These are phyloP conservation scores for Trypanosoma cruzi DNA, from an alignment of 208 protist species.

Conservation along the genomic window DNA sequence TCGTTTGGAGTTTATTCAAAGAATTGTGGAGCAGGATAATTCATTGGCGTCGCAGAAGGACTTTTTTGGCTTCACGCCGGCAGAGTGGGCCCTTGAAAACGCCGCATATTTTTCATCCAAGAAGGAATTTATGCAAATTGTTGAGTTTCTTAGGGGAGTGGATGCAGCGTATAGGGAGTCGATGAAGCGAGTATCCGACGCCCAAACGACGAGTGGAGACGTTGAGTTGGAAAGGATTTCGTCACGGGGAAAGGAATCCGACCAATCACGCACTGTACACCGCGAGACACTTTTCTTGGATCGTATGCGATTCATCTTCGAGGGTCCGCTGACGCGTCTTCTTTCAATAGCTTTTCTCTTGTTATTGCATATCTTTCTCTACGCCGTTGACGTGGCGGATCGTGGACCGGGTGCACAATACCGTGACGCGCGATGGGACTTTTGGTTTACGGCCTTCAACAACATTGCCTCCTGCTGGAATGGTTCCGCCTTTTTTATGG, in stretches of 20 bases:
- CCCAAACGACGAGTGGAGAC: too few species aligned
- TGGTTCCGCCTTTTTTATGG: constrained; percentile 47
- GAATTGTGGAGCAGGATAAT: constrained; percentile 26
- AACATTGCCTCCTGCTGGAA: constrained; percentile 32
- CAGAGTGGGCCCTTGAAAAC: constrained; percentile 38
- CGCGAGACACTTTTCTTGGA: constrained; percentile 22
- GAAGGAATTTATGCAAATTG: constrained; percentile 10
- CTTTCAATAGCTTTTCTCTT: constrained; percentile 27
- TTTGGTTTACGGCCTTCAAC: constrained; percentile 36
- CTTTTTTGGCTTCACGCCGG: constrained; percentile 40
- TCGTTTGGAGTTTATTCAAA: constrained; percentile 32
- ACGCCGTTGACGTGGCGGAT: constrained; percentile 31
- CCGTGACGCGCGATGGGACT: constrained; percentile 23
- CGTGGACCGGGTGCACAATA: constrained; percentile 9
- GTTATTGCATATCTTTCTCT: constrained; percentile 30
- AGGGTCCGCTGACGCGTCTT: constrained; percentile 33
- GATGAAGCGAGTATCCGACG: neutral
- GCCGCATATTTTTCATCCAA: constrained; percentile 24
- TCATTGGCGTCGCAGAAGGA: constrained; percentile 28
- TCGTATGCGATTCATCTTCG: constrained; percentile 22
- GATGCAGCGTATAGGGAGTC: neutral
- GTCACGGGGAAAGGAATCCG: neutral
- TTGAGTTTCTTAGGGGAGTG: constrained; percentile 27
- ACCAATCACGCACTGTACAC: neutral
- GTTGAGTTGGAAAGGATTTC: neutral